Base-by-base conservation (phyloP, 345 rosid species). In the Ricinus communis region DNA sequence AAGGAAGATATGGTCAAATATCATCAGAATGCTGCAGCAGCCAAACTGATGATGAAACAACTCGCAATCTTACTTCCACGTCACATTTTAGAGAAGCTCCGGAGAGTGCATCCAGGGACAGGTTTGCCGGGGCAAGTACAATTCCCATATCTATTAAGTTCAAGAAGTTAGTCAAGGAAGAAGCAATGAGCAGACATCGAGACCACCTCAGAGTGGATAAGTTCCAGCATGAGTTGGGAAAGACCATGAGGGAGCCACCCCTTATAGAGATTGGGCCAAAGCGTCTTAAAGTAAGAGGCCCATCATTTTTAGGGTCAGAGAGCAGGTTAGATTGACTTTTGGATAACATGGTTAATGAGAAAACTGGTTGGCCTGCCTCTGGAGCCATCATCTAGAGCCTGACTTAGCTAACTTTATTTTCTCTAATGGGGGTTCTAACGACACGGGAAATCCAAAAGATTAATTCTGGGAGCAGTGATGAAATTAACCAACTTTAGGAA, bases 221-320 rank as follows among this genome's bases (percentile, higher is more conserved):
- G 68, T 55, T 59, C 69, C 72, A 31, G 53, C 69, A 76, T 19
- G 84, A 77, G 9, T 25, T 69, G 15, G 88, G 85, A 61, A 85
- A 76, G 82, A 65, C 68, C 59, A 49, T 0, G 66, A 76, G 78
- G 83, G 83, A 76, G 67, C 66, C 85, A 43, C 79, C 82, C 41
- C 75, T 80, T 8, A 52, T 70, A 33, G 92, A 83, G 72, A 76
- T 78, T 8, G 86, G 85, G 74, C 91, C 87, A 18, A 90, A 85
- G 83, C 96, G 87, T 30, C 82, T 85, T 33, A 90, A 86, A 76
- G 79, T 87, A n/a, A 84, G 81, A 82, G 88, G 90, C 41, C 89
- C 89, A 0, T 73, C 85, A 52, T 77, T 68, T 68, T 36, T 79
- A 72, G 86, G 83, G 58, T 65, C 84, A 72, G 81, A 74, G 72